These are phyloP conservation scores for Berkeleyomyces rouxiae DNA, from an alignment of 2,329 filamentous ascomycete genomes.

Conservation along the genomic window DNA sequence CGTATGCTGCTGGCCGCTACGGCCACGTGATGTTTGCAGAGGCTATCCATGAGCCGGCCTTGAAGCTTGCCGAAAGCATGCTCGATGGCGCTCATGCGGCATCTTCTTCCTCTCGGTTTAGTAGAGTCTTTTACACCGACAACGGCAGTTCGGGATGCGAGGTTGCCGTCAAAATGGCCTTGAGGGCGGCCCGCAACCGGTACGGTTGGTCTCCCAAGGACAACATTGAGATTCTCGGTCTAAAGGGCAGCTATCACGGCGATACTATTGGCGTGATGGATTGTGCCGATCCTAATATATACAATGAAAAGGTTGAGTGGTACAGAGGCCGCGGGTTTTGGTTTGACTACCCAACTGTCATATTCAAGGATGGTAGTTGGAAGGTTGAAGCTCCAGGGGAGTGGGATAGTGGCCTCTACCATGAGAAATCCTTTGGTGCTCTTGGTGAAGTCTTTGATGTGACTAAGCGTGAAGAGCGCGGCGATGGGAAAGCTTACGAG, in stretches of 20 bases:
- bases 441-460: slow-evolving; percentile 46
- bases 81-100: slow-evolving; percentile 43
- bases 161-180: slow-evolving; percentile 71
- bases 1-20: slow-evolving; percentile 68
- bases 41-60: slow-evolving; percentile 61
- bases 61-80: slow-evolving; percentile 49
- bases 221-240: slow-evolving; percentile 51
- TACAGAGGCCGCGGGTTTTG: slow-evolving; percentile 64
- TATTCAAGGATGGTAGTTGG: slow-evolving; percentile 52
- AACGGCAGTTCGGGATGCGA: slow-evolving; percentile 73
- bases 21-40: slow-evolving; percentile 81
- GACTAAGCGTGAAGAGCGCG: slow-evolving; percentile 27
- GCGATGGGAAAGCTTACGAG: slow-evolving; percentile 36
- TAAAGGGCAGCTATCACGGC: slow-evolving; percentile 71
- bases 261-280: slow-evolving; percentile 86
- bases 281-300: slow-evolving; percentile 58
- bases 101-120: slow-evolving; percentile 29
- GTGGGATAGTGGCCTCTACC: slow-evolving; percentile 20
- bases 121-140: slow-evolving; percentile 66
- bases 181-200: slow-evolving; percentile 48
- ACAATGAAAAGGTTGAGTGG: slow-evolving; percentile 75
- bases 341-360: slow-evolving; percentile 63
- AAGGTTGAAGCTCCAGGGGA: slow-evolving; percentile 37
- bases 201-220: slow-evolving; percentile 47
- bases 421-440: slow-evolving; percentile 27